Evolutionary conservation across 805 yeast species (phyloP).

Genomic region (Starmerella sirachaensis): DNA sequence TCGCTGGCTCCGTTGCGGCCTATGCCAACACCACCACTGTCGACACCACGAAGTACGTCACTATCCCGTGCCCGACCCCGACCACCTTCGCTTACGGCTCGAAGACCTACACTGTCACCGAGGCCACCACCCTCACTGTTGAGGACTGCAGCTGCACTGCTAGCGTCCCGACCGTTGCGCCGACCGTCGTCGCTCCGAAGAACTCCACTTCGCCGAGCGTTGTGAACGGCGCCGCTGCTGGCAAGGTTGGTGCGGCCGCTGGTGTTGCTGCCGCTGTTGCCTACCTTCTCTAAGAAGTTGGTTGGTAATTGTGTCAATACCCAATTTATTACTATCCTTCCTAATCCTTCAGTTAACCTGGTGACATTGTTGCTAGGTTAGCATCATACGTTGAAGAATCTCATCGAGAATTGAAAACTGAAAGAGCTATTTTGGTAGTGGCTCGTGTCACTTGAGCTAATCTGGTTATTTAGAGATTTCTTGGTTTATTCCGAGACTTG

Average conservation of each 20-base stretch:
- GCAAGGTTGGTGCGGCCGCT: slow-evolving; percentile 3
- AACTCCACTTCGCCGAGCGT: slow-evolving; percentile 3
- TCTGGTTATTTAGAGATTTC: no score
- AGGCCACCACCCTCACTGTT: slow-evolving; percentile 46
- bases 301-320: not conserved
- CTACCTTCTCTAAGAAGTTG: slow-evolving; percentile 5
- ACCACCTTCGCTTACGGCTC: slow-evolving; percentile 10
- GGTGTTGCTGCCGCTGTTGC: slow-evolving; percentile 13
- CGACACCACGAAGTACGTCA: slow-evolving; percentile 7
- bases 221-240: slow-evolving; percentile 5
- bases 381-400: no score
- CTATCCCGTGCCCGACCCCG: slow-evolving; percentile 11
- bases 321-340: not conserved
- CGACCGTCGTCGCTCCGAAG: not conserved
- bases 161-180: slow-evolving; percentile 4
- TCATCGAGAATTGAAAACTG: no score
- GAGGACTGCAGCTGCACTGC: slow-evolving; percentile 50
- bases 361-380: no score
- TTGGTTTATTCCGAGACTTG: no score
- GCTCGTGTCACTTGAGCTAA: no score
- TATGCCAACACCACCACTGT: slow-evolving; percentile 5
- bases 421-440: no score
- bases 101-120: slow-evolving; percentile 33
- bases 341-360: no score
- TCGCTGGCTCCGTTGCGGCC: slow-evolving; percentile 4